Evolutionary conservation across 2,329 filamentous ascomycete species (phyloP), one percentile per base, ranked within the genome.

Genomic region (Xylariaceae sp.): DNA sequence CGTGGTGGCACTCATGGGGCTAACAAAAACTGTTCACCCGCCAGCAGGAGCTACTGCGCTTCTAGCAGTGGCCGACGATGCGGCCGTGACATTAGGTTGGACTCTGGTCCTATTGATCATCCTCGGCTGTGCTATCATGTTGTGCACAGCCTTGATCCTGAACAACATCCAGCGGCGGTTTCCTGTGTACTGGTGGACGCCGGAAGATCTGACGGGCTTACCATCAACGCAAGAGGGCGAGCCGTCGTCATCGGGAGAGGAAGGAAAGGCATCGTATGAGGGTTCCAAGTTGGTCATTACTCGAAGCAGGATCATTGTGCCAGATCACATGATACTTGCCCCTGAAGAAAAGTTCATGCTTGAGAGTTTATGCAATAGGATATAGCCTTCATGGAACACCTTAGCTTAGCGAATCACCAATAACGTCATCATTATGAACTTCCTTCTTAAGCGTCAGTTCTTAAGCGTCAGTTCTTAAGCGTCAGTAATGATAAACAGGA

Each of bases 41-140:
- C 89, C 89, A 0, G 89, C 88, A 0, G 89, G 89, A 3, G 89
- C 89, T 7, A 92, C 89, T 0, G 89, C 88, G 0, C 73, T 93
- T 1, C 74, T 92, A 21, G 87, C 88, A 0, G 86, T 88, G 0
- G 78, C 85, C 1, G 83, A 86, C 55, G 74, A 79, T 2, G 74
- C 77, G 1, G 74, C 85, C 1, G 75, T 79, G 9, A 63, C 66
- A 0, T 71, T 91, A 10, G 88, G 88, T n/a, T 92, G 89, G 89
- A 84, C 80, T 57, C 72, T 90, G 12, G 69, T 91, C 5, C 83
- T 86, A 0, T 74, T 90, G 5, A 78, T 90, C 18, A 50, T 88
- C 40, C 73, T 91, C 20, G 85, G 83, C 3, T 81, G 78, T 46
- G 68, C 71, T 0, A 70, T 91, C 46, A 89, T 91, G 82, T 73